Evolutionary conservation across 495 filamentous ascomycete species (phyloP).

Genomic region (Annulohypoxylon maeteangense): DNA sequence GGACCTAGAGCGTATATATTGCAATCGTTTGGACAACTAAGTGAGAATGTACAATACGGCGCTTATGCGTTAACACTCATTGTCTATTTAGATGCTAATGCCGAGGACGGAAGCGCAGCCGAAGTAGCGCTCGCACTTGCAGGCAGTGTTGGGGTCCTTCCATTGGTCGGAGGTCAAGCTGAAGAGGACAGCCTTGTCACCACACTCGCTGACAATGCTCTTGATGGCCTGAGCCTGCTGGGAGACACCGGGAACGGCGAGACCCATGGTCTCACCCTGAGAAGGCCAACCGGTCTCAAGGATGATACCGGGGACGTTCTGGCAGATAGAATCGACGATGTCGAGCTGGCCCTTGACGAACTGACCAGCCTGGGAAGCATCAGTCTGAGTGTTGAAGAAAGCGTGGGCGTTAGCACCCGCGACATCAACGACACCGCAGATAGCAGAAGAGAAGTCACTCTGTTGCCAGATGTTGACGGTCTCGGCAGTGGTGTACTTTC

Average conservation of each 20-base stretch:
- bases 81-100: slow-evolving; percentile 40
- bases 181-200: slow-evolving; percentile 77
- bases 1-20: slow-evolving; percentile 25
- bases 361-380: slow-evolving; percentile 71
- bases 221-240: slow-evolving; percentile 79
- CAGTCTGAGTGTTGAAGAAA: slow-evolving; percentile 83
- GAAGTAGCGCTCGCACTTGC: slow-evolving; percentile 83
- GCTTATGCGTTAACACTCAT: slow-evolving; percentile 27
- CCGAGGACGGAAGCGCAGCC: slow-evolving; percentile 62
- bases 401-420: slow-evolving; percentile 88
- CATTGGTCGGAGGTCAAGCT: slow-evolving; percentile 81
- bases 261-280: slow-evolving; percentile 72
- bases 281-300: slow-evolving; percentile 94
- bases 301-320: slow-evolving; percentile 72
- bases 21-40: slow-evolving; percentile 39
- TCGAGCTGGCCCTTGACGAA: slow-evolving; percentile 76
- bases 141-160: slow-evolving; percentile 74
- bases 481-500: slow-evolving; percentile 86
- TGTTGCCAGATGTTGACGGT: slow-evolving; percentile 74
- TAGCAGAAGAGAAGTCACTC: slow-evolving; percentile 61
- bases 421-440: slow-evolving; percentile 82
- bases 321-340: slow-evolving; percentile 72
- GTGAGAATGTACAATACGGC: slow-evolving; percentile 35
- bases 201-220: slow-evolving; percentile 65
- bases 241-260: slow-evolving; percentile 69